Base-by-base conservation (phyloP, 306 rosid genomes). In the Medicago lupulina region DNA sequence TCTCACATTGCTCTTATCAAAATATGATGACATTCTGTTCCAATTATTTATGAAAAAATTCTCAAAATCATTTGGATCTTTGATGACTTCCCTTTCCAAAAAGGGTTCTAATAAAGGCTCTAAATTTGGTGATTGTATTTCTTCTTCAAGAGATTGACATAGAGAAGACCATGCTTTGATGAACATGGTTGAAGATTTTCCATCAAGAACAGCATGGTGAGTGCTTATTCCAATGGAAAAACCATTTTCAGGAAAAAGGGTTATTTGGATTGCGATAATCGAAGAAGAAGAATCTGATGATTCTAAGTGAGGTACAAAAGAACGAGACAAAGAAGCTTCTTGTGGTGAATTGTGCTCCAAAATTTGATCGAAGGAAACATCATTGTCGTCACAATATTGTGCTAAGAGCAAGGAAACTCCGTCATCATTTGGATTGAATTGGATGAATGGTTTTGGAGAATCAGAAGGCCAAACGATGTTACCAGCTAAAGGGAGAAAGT, bases 131-230 rank as follows among this genome's bases (percentile, higher is more conserved):
- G 79, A 7, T 1, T 75, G 4, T 9, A 71, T 8, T 11, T 8
- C 41, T 16, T 8, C 41, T 1, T 40, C 14, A 44, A n/a, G 25
- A 5, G 4, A n/a, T 72, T 80, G 28, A 63, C 86, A 83, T 4
- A 79, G 12, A 15, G 59, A 67, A 66, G 87, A 82, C 91, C 96
- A 90, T 2, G 88, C 82, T 46, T 88, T 87, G 44, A 90, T 17
- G 75, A 90, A 90, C 80, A 66, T 4, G 15, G 75, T 73, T 11
- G 83, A 51, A 18, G 87, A 55, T 71, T 75, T 73, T 10, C 96
- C 96, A 58, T 88, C 96, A 4, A 90, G 36, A 25, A 80, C 81
- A 0, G 84, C 87, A 9, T 88, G 88, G 83, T 88, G 90, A 9
- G 73, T 25, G 28, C 75, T 46, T 77, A 83, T 61, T 2, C 91